These are phyloP conservation scores for Populus ilicifolia DNA, from an alignment of 345 rosid species.

Conservation along the genomic window DNA sequence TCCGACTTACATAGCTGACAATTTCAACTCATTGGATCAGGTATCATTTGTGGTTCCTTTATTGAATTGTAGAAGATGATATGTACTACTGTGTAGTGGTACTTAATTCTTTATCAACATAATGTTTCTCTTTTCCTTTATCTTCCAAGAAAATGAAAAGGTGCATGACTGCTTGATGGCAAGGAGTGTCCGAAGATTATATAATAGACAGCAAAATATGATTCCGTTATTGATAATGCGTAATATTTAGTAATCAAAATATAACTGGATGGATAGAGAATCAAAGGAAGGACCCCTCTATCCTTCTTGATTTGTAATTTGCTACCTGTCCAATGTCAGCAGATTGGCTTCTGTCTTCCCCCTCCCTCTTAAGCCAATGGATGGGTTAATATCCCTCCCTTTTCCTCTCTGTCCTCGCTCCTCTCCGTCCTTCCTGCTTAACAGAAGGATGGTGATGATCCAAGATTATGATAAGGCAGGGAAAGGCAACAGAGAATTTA, in stretches of 20 bases:
- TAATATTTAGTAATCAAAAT: background rate
- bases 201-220: background rate
- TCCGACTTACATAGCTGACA: slow-evolving; percentile 52
- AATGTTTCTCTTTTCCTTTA: background rate
- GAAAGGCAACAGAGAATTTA: background rate
- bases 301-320: background rate
- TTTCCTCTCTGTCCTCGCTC: background rate
- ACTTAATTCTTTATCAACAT: background rate
- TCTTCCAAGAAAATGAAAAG: background rate
- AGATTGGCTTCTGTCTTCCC: background rate
- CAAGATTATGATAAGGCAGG: background rate
- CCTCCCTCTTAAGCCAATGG: background rate
- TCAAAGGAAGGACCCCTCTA: background rate
- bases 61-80: background rate
- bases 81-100: too few relatives aligned
- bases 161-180: background rate
- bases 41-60: slow-evolving; percentile 26
- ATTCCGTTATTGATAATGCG: too few relatives aligned
- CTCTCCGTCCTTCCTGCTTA: background rate
- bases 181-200: background rate
- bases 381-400: background rate
- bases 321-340: background rate
- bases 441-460: background rate
- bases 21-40: slow-evolving; percentile 72
- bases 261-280: background rate